Percentiles rank a stretch among this genome's conserved stretches.
These are phyloP conservation scores for Haplosporangium sp. DNA, from an alignment of 371 early-diverging fungal species.

Conservation along the genomic window DNA sequence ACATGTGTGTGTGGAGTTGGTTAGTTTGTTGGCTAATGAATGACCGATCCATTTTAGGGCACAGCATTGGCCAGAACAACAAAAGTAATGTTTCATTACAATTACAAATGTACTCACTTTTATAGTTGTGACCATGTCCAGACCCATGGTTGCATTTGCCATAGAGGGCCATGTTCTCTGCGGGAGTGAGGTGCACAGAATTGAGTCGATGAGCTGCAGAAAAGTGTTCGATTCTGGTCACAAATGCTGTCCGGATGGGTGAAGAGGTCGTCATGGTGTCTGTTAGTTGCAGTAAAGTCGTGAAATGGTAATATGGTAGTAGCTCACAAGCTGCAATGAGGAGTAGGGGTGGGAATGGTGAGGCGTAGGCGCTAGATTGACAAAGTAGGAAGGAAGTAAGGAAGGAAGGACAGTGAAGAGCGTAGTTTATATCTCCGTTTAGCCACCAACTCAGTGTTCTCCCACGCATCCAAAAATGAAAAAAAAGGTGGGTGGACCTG, in stretches of 20 bases:
- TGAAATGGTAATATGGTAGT: background rate
- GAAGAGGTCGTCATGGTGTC: conserved; percentile 31
- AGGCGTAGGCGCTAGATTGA: background rate
- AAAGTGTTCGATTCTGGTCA: conserved; percentile 83
- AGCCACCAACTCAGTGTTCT: background rate
- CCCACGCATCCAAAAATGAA: background rate
- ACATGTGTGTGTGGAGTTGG: conserved; percentile 1
- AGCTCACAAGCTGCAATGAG: background rate
- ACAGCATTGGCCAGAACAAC: background rate
- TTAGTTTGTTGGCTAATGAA: background rate
- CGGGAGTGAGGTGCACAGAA: conserved; percentile 72
- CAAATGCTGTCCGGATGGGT: conserved; percentile 60
- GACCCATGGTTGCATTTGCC: conserved; percentile 91
- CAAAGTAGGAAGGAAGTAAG: background rate
- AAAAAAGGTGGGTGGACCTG: background rate
- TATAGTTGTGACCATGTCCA: conserved; percentile 94
- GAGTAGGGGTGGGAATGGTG: conserved; percentile 1
- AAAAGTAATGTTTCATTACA: background rate
- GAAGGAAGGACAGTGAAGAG: background rate
- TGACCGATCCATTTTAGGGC: background rate
- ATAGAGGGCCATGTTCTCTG: conserved; percentile 78
- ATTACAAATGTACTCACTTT: conserved; percentile 56
- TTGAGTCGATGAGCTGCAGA: conserved; percentile 92
- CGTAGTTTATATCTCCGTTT: background rate
- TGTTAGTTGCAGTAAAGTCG: background rate